phyloP scores from a whole-genome alignment of 2,329 filamentous ascomycete species.

The Talaromyces funiculosus region DNA sequence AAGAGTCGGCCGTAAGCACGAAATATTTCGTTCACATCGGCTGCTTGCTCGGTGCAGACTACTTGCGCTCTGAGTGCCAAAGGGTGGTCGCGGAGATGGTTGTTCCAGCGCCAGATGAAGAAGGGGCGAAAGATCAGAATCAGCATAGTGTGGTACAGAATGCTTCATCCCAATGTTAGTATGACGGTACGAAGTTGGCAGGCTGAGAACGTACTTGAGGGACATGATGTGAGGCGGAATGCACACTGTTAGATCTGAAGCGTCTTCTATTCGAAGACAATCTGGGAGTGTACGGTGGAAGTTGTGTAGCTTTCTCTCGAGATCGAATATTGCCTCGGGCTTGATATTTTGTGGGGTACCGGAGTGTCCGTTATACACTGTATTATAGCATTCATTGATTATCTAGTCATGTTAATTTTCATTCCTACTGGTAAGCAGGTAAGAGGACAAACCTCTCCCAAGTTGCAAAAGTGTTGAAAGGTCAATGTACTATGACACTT shows the following conservation, averaged over 20 bases:
- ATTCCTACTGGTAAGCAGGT: background rate
- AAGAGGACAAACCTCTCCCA: slow-evolving; percentile 7
- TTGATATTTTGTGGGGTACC: slow-evolving; percentile 11
- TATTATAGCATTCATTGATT: slow-evolving; percentile 16
- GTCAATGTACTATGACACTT: slow-evolving; percentile 12
- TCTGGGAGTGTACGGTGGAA: slow-evolving; percentile 13
- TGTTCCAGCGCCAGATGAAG: slow-evolving; percentile 14
- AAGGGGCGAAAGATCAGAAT: slow-evolving; percentile 20
- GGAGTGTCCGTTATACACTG: slow-evolving; percentile 12
- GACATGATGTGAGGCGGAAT: slow-evolving; percentile 19
- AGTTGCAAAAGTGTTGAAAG: slow-evolving; percentile 14
- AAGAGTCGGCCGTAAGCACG: slow-evolving; percentile 16
- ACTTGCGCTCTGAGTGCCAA: slow-evolving; percentile 13
- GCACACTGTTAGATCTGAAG: slow-evolving; percentile 5
- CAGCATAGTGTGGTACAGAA: slow-evolving; percentile 16
- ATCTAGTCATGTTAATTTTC: slow-evolving; percentile 2
- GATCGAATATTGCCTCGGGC: slow-evolving; percentile 10
- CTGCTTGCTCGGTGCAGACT: slow-evolving; percentile 15
- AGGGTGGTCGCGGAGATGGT: slow-evolving; percentile 11
- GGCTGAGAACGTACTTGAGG: slow-evolving; percentile 15
- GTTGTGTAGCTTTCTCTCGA: slow-evolving; percentile 9
- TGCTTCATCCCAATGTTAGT: background rate
- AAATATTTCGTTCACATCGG: slow-evolving; percentile 16
- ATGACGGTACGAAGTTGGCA: background rate
- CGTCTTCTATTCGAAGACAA: slow-evolving; percentile 6